These are phyloP conservation scores for Hanseniaspora taiwanica DNA, from an alignment of 805 yeast species.

Conservation along the genomic window DNA sequence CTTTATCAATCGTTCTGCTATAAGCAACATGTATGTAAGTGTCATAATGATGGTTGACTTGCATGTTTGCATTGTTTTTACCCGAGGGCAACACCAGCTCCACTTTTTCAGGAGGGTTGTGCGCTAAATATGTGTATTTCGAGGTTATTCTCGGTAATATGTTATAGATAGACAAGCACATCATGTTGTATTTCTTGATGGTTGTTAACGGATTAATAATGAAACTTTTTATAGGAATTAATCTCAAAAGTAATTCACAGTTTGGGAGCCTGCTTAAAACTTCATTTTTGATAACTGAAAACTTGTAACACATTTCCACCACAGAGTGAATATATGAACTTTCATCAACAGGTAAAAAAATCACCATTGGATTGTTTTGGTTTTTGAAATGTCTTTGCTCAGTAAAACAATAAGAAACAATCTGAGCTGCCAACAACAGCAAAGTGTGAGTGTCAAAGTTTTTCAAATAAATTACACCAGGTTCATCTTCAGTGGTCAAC, in stretches of 20 bases:
- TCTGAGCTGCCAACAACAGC: slow-evolving; percentile 35
- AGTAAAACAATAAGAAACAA: slow-evolving; percentile 23
- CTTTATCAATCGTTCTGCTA: slow-evolving; percentile 64
- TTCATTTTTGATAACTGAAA: slow-evolving; percentile 32
- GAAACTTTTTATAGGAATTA: slow-evolving; percentile 28
- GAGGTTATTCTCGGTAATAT: slow-evolving; percentile 25
- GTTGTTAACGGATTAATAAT: slow-evolving; percentile 24
- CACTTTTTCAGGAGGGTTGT: slow-evolving; percentile 30
- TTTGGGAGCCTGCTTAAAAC: slow-evolving; percentile 21
- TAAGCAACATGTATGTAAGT: slow-evolving; percentile 76
- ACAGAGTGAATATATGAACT: slow-evolving; percentile 26
- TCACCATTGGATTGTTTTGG: slow-evolving; percentile 14
- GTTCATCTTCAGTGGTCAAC: slow-evolving; percentile 16
- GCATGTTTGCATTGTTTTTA: slow-evolving; percentile 10
- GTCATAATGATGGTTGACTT: slow-evolving; percentile 31
- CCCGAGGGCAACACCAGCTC: slow-evolving; percentile 21
- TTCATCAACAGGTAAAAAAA: slow-evolving; percentile 17
- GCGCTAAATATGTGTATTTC: slow-evolving; percentile 28
- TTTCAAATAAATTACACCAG: slow-evolving; percentile 16
- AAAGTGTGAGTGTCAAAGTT: slow-evolving; percentile 31
- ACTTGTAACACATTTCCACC: slow-evolving; percentile 32
- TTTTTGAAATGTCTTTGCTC: slow-evolving; percentile 16
- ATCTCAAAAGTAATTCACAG: slow-evolving; percentile 22
- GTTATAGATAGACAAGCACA: slow-evolving; percentile 47
- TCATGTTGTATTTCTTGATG: slow-evolving; percentile 22